Evolutionary conservation across 768 basidiomycete genomes (phyloP).

Genomic region (Lactarius tabidus): DNA sequence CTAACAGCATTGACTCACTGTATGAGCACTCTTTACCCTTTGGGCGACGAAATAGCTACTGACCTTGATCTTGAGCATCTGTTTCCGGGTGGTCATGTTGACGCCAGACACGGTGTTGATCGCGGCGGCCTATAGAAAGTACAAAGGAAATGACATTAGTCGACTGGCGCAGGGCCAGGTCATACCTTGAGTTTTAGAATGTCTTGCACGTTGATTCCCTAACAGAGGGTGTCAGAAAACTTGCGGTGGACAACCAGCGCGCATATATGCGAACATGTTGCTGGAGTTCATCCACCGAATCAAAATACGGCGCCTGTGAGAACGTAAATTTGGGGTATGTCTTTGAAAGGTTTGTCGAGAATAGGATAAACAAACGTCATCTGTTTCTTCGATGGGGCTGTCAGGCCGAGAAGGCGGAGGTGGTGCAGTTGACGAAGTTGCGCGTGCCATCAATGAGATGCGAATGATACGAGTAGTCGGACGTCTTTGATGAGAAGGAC

Average conservation of each 20-base stretch:
- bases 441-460: slow-evolving; percentile 17
- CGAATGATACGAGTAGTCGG: background rate
- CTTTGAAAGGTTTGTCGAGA: background rate
- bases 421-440: slow-evolving; percentile 14
- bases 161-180: slow-evolving; percentile 9
- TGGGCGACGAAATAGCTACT: background rate
- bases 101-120: slow-evolving; percentile 85
- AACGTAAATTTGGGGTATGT: background rate
- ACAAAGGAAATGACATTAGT: slow-evolving; percentile 13
- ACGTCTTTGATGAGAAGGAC: background rate
- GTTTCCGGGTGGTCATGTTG: slow-evolving; percentile 86
- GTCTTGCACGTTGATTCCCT: slow-evolving; percentile 96
- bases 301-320: slow-evolving; percentile 29
- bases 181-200: slow-evolving; percentile 85
- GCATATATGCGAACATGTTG: slow-evolving; percentile 29
- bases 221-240: slow-evolving; percentile 7
- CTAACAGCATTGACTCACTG: slow-evolving; percentile 36
- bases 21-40: background rate
- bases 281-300: slow-evolving; percentile 33
- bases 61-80: slow-evolving; percentile 92
- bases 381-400: slow-evolving; percentile 19
- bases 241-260: background rate
- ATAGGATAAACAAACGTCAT: slow-evolving; percentile 12
- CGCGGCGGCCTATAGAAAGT: slow-evolving; percentile 54
- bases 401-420: slow-evolving; percentile 21